These are phyloP conservation scores for Ceriops tagal DNA, from an alignment of 345 rosid genomes.

Conservation along the genomic window DNA sequence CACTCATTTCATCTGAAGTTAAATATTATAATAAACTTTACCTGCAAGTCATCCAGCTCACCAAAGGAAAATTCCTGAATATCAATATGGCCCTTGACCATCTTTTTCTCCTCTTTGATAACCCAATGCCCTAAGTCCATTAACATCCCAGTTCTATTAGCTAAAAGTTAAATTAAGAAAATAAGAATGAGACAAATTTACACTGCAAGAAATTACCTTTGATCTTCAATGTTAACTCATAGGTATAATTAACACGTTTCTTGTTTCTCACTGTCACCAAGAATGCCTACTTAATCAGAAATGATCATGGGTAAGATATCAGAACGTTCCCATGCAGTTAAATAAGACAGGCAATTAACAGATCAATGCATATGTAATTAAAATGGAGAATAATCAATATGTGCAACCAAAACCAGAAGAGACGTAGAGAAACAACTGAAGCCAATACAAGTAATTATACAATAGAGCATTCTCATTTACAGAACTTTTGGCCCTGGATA, in stretches of 20 bases:
- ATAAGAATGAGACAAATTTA: background rate
- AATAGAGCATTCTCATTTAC: no score
- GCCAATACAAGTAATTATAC: no score
- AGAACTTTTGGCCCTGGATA: no score
- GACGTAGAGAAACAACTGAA: no score
- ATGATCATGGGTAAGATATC: background rate
- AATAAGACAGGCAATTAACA: no score
- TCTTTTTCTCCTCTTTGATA: conserved; percentile 54
- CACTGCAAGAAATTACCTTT: conserved; percentile 40
- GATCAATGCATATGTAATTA: no score
- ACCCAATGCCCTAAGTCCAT: conserved; percentile 73
- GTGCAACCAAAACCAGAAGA: no score
- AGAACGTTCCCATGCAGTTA: background rate
- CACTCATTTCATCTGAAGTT: no score
- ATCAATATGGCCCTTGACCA: conserved; percentile 60
- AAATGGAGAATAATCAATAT: no score
- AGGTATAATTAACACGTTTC: conserved; percentile 85
- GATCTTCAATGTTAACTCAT: conserved; percentile 70
- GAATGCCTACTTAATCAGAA: conserved; percentile 57
- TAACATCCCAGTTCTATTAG: conserved; percentile 5
- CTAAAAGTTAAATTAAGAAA: background rate
- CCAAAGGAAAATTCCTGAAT: conserved; percentile 86
- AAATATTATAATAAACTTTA: conserved; percentile 16
- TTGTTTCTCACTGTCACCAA: conserved; percentile 86
- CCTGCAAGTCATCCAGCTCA: conserved; percentile 93